Evolutionary conservation across 148 eudicot genomes (phyloP), one percentile per base, ranked within the genome.

Genomic region (Heliamphora exappendiculata): DNA sequence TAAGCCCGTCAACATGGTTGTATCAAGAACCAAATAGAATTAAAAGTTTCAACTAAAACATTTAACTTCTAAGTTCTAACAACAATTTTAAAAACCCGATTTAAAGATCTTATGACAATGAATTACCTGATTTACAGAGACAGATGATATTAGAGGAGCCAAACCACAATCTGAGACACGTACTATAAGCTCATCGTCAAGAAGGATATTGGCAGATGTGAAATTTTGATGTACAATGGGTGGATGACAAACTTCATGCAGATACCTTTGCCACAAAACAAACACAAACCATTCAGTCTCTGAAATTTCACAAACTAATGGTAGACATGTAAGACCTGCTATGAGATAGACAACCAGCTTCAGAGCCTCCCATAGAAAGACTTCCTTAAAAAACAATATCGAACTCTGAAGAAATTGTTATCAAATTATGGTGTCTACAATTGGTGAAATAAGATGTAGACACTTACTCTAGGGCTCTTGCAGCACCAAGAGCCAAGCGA

Each of bases 391-490:
- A 59, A 12, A 41, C 39, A 44, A 33, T 59, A 41, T 62, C 53
- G 3, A 41, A 45, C 64, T 49, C 31, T 5, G 49, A 63, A 31
- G 6, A 2, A n/a, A n/a, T 7, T 4, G 24, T 73, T 41, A 47
- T 5, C 33, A 63, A 47, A 5, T 66, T 33, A 19, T 29, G 41
- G 57, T 8, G 20, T 24, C 20, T 9, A 57, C 10, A 28, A 26
- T 59, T 57, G n/a, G 39, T 26, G 26, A 74, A 42, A 59, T 63
- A 29, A 44, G 16, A 7, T 47, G 28, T 22, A 24, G 20, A 34
- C 24, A 84, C 98, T 87, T 86, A 96, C 99, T 93, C 98, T 53
- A 96, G 86, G 76, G 94, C 94, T 86, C 83, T 85, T 65, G 99
- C 97, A 83, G 97, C 91, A 85, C 91, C 93, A 78, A 93, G 99